phyloP scores from a whole-genome alignment of 2,329 filamentous ascomycete species.

The Ascocoryne sarcoides region DNA sequence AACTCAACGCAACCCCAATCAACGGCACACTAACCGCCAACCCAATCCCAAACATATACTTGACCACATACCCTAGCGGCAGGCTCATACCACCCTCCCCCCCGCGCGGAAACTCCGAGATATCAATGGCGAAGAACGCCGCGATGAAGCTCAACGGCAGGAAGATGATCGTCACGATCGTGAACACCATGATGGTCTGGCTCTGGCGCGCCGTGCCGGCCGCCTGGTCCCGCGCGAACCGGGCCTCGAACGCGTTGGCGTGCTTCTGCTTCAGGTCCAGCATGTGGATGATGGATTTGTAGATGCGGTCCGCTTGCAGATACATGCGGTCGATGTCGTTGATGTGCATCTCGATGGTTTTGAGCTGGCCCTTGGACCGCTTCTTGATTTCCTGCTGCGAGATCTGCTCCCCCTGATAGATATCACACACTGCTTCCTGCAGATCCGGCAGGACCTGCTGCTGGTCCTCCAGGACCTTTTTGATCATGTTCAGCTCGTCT shows the following conservation, averaged over 20 bases:
- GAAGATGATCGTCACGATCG: slow-evolving; percentile 28
- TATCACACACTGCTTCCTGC: slow-evolving; percentile 19
- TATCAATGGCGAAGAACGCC: slow-evolving; percentile 22
- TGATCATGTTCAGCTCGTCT: slow-evolving; percentile 41
- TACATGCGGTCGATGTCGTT: slow-evolving; percentile 57
- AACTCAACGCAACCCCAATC: slow-evolving; percentile 18
- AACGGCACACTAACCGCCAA: slow-evolving; percentile 20
- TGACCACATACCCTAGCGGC: slow-evolving; percentile 18
- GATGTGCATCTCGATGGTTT: slow-evolving; percentile 15
- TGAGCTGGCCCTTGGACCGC: slow-evolving; percentile 15
- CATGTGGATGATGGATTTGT: slow-evolving; percentile 59
- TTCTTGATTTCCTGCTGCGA: slow-evolving; percentile 20
- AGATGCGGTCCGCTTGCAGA: slow-evolving; percentile 68
- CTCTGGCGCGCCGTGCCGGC: slow-evolving; percentile 21
- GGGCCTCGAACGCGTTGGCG: slow-evolving; percentile 24
- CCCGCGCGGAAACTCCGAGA: slow-evolving; percentile 14
- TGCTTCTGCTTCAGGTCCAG: slow-evolving; percentile 33
- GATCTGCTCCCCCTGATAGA: slow-evolving; percentile 16
- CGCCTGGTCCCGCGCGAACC: slow-evolving; percentile 23
- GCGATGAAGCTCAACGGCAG: slow-evolving; percentile 25
- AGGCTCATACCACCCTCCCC: slow-evolving; percentile 8
- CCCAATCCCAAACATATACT: slow-evolving; percentile 24
- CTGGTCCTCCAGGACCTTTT: slow-evolving; percentile 31
- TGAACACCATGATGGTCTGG: slow-evolving; percentile 28
- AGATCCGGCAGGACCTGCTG: slow-evolving; percentile 16